Percentiles rank a stretch among this genome's conserved stretches.
These are phyloP conservation scores for Schizonepeta tenuifolia DNA, from an alignment of 257 asterid species.

Conservation along the genomic window DNA sequence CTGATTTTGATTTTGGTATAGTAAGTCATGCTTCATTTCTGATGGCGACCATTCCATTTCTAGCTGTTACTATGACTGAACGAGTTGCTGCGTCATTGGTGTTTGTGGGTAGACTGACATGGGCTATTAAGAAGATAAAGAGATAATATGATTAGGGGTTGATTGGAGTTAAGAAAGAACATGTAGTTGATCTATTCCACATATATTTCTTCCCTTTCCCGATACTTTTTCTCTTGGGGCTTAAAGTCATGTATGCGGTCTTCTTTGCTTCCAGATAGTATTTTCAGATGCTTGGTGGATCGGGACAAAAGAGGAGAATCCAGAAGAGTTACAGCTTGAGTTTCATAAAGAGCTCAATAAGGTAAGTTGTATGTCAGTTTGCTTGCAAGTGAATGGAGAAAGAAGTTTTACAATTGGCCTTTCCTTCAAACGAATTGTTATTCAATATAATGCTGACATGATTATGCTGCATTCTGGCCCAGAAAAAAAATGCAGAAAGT, in stretches of 20 bases:
- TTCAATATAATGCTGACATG: conserved; percentile 30
- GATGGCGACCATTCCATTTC: conserved; percentile 3
- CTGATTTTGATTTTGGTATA: not conserved
- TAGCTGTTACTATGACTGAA: not conserved
- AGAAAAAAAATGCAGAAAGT: conserved; percentile 53
- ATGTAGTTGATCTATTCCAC: conserved; percentile 7
- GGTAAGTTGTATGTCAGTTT: conserved; percentile 49
- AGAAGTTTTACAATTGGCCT: conserved; percentile 23
- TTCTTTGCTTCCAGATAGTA: conserved; percentile 61
- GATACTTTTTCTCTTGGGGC: conserved; percentile 20
- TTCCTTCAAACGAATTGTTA: conserved; percentile 17
- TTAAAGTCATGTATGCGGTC: conserved; percentile 15
- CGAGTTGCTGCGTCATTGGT: conserved; percentile 2
- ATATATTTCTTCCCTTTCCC: not conserved
- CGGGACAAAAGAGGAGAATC: conserved; percentile 86
- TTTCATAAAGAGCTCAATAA: conserved; percentile 70
- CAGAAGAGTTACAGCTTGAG: conserved; percentile 71
- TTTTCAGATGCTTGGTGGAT: conserved; percentile 99
- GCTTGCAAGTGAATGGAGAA: conserved; percentile 18
- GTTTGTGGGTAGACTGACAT: conserved; percentile 7
- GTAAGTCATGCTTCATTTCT: not conserved
- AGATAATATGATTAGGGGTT: conserved; percentile 7
- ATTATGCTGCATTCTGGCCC: conserved; percentile 23
- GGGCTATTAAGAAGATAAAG: not conserved
- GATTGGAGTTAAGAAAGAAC: conserved; percentile 21